phyloP scores from a whole-genome alignment of 2,329 filamentous ascomycete genomes.

The Fusarium albidum region DNA sequence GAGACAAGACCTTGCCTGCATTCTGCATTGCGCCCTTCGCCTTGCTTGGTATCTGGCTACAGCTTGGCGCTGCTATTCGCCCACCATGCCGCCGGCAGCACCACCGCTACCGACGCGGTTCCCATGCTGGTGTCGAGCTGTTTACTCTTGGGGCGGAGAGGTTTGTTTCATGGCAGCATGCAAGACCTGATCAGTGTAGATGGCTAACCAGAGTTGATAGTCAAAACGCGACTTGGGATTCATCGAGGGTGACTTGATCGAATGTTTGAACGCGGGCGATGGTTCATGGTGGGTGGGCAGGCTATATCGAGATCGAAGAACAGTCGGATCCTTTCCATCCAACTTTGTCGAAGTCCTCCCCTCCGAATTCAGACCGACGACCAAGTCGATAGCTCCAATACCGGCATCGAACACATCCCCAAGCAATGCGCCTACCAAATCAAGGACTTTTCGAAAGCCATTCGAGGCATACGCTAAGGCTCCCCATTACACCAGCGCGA shows the following conservation, averaged over 20 bases:
- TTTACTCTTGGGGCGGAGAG: constrained; percentile 95
- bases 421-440: constrained; percentile 64
- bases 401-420: constrained; percentile 63
- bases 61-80: constrained; percentile 13
- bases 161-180: constrained; percentile 46
- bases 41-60: constrained; percentile 7
- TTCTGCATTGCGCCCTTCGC: constrained; percentile 10
- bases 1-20: constrained; percentile 16
- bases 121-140: constrained; percentile 89
- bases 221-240: constrained; percentile 95
- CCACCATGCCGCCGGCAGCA: constrained; percentile 62
- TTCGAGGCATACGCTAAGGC: constrained; percentile 74
- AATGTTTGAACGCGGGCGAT: constrained; percentile 97
- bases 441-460: constrained; percentile 70
- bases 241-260: constrained; percentile 96
- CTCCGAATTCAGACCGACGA: constrained; percentile 81
- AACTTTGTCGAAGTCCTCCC: constrained; percentile 96
- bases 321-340: constrained; percentile 92
- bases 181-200: background rate
- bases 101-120: constrained; percentile 77
- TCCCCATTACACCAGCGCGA: constrained; percentile 70
- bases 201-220: constrained; percentile 50
- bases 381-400: constrained; percentile 68
- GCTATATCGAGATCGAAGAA: constrained; percentile 86
- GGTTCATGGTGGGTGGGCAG: constrained; percentile 99